These are phyloP conservation scores for Anthoceros angustus DNA, from an alignment of 225 moss, liverwort and hornwort genomes.

Conservation along the genomic window DNA sequence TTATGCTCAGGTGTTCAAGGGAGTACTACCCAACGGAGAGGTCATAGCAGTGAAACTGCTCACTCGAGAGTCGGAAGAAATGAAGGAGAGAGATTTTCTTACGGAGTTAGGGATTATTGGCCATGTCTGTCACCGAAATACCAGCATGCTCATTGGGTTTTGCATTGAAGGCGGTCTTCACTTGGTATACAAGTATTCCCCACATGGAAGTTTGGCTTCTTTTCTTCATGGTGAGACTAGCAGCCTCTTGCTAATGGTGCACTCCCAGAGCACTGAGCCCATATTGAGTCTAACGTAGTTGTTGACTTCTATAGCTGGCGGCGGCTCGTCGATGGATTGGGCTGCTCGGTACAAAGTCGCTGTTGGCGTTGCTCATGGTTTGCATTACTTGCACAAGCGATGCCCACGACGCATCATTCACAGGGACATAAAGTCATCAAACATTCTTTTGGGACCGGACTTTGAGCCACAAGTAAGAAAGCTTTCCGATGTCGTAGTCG, in stretches of 20 bases:
- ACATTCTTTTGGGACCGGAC: conserved; percentile 59
- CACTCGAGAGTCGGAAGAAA: conserved; percentile 53
- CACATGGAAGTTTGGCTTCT: conserved; percentile 68
- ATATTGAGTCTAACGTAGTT: background rate
- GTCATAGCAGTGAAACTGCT: conserved; percentile 89
- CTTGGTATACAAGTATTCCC: conserved; percentile 81
- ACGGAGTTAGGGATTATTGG: conserved; percentile 85
- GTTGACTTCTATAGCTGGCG: conserved; percentile 19
- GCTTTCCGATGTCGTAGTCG: background rate
- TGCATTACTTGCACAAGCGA: conserved; percentile 68
- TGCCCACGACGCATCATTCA: conserved; percentile 93
- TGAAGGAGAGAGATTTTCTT: conserved; percentile 74
- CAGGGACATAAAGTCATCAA: conserved; percentile 88
- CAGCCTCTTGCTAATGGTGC: background rate
- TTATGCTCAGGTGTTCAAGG: conserved; percentile 73
- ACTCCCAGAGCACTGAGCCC: background rate
- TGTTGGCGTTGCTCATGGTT: conserved; percentile 69
- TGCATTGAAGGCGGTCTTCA: conserved; percentile 87
- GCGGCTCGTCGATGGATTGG: conserved; percentile 42
- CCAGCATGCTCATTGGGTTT: conserved; percentile 67
- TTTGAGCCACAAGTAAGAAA: conserved; percentile 67
- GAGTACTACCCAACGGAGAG: conserved; percentile 43
- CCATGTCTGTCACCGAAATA: conserved; percentile 76
- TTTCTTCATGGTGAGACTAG: conserved; percentile 50
- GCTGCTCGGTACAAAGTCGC: conserved; percentile 67